Evolutionary conservation across 2,329 filamentous ascomycete species (phyloP).

Genomic region (Lecanicillium sp.): DNA sequence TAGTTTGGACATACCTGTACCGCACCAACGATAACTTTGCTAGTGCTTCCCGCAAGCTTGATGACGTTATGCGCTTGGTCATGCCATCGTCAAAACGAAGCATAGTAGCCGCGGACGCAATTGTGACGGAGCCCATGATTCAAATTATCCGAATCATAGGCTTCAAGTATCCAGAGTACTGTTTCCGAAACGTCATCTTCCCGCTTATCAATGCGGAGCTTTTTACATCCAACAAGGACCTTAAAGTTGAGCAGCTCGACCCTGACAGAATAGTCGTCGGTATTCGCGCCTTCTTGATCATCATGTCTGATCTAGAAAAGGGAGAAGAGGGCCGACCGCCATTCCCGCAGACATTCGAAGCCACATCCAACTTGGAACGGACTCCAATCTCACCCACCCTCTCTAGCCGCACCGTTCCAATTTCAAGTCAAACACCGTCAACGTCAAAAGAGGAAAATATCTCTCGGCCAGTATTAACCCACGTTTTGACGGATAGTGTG

Average conservation of each 20-base stretch:
- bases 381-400: slow-evolving; percentile 43
- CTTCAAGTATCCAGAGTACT: slow-evolving; percentile 87
- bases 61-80: slow-evolving; percentile 81
- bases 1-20: slow-evolving; percentile 93
- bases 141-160: slow-evolving; percentile 93
- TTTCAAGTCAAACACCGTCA: slow-evolving; percentile 18
- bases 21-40: slow-evolving; percentile 66
- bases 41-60: slow-evolving; percentile 67
- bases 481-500: slow-evolving; percentile 63
- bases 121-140: slow-evolving; percentile 83
- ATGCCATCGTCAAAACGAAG: slow-evolving; percentile 74
- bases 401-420: slow-evolving; percentile 23
- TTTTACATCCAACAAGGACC: slow-evolving; percentile 67
- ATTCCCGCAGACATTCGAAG: slow-evolving; percentile 65
- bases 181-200: slow-evolving; percentile 88
- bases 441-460: slow-evolving; percentile 52
- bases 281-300: slow-evolving; percentile 85
- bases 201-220: slow-evolving; percentile 87
- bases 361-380: slow-evolving; percentile 32
- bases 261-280: slow-evolving; percentile 97
- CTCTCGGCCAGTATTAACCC: slow-evolving; percentile 55
- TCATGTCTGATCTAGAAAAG: slow-evolving; percentile 89
- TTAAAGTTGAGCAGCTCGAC: slow-evolving; percentile 86
- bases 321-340: slow-evolving; percentile 70
- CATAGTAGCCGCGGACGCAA: slow-evolving; percentile 72